Percentiles rank a stretch among this genome's conserved stretches.
Conservation (phyloP, 192 early-diverging fungal genomes). For the Umbelopsis sp. region DNA sequence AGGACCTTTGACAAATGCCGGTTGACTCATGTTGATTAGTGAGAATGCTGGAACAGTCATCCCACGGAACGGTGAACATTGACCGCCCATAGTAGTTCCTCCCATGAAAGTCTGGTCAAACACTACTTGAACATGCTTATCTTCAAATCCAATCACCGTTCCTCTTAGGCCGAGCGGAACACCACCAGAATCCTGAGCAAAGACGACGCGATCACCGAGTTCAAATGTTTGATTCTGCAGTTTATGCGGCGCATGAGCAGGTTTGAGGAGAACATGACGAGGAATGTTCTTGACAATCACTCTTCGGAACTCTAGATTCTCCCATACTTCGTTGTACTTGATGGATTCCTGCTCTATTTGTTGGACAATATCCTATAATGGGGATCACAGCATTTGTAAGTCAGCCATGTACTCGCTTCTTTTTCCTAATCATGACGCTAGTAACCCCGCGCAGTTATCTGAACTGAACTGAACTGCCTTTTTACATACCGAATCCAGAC, state of each 20-base stretch:
- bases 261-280: slow-evolving; percentile 70
- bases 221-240: slow-evolving; percentile 77
- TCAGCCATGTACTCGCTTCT: background rate
- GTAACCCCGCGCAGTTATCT: background rate
- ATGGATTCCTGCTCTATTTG: slow-evolving; percentile 61
- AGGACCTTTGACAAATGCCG: background rate
- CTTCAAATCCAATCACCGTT: slow-evolving; percentile 80
- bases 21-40: slow-evolving; percentile 73
- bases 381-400: background rate
- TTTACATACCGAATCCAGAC: slow-evolving; percentile 23
- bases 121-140: slow-evolving; percentile 79
- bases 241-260: slow-evolving; percentile 70
- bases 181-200: slow-evolving; percentile 65
- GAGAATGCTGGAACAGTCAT: slow-evolving; percentile 61
- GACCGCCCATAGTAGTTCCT: slow-evolving; percentile 73
- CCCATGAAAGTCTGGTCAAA: slow-evolving; percentile 86
- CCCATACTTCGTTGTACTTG: slow-evolving; percentile 39
- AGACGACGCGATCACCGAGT: slow-evolving; percentile 88
- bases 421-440: background rate
- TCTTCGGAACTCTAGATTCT: slow-evolving; percentile 40
- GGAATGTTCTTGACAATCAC: slow-evolving; percentile 51
- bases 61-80: slow-evolving; percentile 77
- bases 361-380: slow-evolving; percentile 52
- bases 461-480: background rate
- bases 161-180: slow-evolving; percentile 85